A percentile compares a stretch with the other conserved stretches of the same genome.
phyloP scores from a whole-genome alignment of 2,329 filamentous ascomycete genomes.

The Paracamarosporium sp. region DNA sequence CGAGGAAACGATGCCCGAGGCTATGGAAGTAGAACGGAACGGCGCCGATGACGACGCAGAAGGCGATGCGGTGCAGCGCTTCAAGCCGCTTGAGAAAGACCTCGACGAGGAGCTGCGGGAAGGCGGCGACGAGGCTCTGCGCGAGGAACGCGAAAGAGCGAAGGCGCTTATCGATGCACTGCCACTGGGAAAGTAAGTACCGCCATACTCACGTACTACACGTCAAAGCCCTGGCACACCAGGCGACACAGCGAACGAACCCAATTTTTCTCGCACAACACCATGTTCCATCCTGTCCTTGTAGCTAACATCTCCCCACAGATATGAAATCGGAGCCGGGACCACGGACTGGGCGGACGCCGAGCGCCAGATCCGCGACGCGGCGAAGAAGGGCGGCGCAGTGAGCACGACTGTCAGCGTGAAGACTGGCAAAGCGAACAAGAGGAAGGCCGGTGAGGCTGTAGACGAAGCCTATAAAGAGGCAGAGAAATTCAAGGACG shows the following conservation, averaged over 20 bases:
- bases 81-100: conserved; percentile 72
- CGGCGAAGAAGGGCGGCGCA: conserved; percentile 57
- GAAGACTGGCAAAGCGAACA: conserved; percentile 70
- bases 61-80: conserved; percentile 65
- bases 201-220: not conserved
- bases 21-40: conserved; percentile 49
- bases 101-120: conserved; percentile 86
- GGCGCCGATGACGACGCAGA: conserved; percentile 68
- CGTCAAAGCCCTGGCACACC: not conserved
- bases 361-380: conserved; percentile 73
- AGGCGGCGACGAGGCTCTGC: conserved; percentile 77
- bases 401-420: conserved; percentile 76
- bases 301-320: conserved; percentile 24
- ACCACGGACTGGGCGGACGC: conserved; percentile 64
- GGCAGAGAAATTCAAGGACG: conserved; percentile 42
- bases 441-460: conserved; percentile 71
- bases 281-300: too few species aligned
- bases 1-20: conserved; percentile 54
- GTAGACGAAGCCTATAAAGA: conserved; percentile 56
- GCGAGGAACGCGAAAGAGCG: conserved; percentile 77
- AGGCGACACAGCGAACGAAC: too few species aligned
- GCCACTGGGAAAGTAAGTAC: conserved; percentile 79
- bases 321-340: conserved; percentile 56
- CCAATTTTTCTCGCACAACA: too few species aligned
- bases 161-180: conserved; percentile 88